Base-by-base conservation (phyloP, 140 eudicot genomes). In the Ambrosia hybrid region DNA sequence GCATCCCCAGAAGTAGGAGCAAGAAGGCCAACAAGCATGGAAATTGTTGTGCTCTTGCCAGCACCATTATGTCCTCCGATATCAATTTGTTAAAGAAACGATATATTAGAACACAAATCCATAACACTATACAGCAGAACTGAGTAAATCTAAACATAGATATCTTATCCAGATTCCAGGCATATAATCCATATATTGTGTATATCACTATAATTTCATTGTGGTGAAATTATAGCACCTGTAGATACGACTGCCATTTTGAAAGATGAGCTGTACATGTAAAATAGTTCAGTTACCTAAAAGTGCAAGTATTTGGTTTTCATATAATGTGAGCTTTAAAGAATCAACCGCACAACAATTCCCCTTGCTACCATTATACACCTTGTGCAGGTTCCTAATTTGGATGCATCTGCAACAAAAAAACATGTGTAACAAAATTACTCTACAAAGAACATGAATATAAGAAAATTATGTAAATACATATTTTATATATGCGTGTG, bases 11-110 rank as follows among this genome's bases (percentile, higher is more conserved):
- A 88, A 61, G 99, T 86, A 33, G 99, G 99, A 73, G 78, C 81
- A 78, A 94, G 86, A 87, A 94, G 99, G 72, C 99, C 99, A 81
- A 91, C 99, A 38, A 94, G 97, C 97, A 94, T 88, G 48, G 99
- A 86, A 72, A 94, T 94, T 65, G 99, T 91, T 11, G 96, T 94
- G 87, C 99, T 94, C 76, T 94, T 94, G 61, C 99, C 99, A 78
- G 99, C 99, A 74, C 99, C 99, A 82, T 94, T 94, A 64, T 94
- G 99, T 57, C 99, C 99, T 88, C 60, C 78, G 83, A 59, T 79
- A 13, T 13, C 70, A 73, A 52, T 13, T 67, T 16, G 55, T 57
- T 10, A 65, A 30, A 64, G 2, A 59, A 51, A n/a, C 26, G 41
- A n/a, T 49, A 17, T 13, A 36, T n/a, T 41, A 53, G 34, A 70